Conservation (phyloP, 306 rosid species). For the Cotoneaster glaucophyllus region DNA sequence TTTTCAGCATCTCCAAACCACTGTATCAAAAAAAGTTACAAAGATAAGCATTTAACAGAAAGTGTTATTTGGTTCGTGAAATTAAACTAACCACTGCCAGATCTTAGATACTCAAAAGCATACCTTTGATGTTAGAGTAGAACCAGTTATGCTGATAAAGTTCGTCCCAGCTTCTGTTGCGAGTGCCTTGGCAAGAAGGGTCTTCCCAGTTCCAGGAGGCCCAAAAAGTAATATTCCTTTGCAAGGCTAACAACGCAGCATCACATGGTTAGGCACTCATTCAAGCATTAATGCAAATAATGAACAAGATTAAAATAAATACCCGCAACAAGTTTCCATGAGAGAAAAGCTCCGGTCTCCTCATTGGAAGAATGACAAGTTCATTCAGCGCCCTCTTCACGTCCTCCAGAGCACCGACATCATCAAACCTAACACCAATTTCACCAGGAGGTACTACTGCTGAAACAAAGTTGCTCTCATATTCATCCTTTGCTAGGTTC, state of each 20-base stretch:
- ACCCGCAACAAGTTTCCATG: slow-evolving; percentile 94
- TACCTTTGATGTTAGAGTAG: slow-evolving; percentile 95
- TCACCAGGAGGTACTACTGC: slow-evolving; percentile 93
- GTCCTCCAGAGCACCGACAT: slow-evolving; percentile 93
- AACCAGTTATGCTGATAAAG: slow-evolving; percentile 95
- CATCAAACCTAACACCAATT: slow-evolving; percentile 93
- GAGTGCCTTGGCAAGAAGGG: slow-evolving; percentile 97
- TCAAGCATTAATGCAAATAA: slow-evolving; percentile 2
- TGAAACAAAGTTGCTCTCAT: slow-evolving; percentile 85
- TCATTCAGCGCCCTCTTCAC: slow-evolving; percentile 88
- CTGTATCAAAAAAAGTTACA: slow-evolving; percentile 33
- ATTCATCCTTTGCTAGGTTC: slow-evolving; percentile 94
- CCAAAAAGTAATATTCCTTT: slow-evolving; percentile 97
- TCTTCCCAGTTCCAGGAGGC: slow-evolving; percentile 99
- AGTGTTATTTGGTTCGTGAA: background rate
- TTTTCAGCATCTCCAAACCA: slow-evolving; percentile 99
- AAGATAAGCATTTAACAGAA: background rate
- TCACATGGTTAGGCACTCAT: slow-evolving; percentile 19
- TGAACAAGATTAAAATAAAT: slow-evolving; percentile 20
- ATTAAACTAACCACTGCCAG: background rate
- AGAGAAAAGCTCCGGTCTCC: slow-evolving; percentile 89
- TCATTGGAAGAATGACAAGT: slow-evolving; percentile 96
- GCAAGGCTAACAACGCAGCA: slow-evolving; percentile 60
- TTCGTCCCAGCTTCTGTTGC: slow-evolving; percentile 98
- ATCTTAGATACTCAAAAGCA: background rate